Evolutionary conservation across 352 stramenopile species (phyloP), one percentile per base, ranked within the genome.

Genomic region (Globisporangium splendens): DNA sequence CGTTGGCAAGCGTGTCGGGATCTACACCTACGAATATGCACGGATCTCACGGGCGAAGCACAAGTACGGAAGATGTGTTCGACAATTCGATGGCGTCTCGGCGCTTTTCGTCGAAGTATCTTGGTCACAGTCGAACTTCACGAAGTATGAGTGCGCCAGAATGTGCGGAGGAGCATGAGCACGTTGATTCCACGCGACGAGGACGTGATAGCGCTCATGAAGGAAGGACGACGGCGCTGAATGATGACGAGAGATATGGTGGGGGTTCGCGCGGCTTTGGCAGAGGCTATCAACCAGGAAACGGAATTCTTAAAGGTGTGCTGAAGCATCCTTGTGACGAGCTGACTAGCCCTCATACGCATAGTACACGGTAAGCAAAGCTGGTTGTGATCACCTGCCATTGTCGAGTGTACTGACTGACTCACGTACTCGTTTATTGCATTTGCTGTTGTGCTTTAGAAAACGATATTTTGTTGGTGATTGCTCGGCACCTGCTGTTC

Each of bases 141-240:
- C 69, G 83, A 56, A 91, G 81, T 42, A 89, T 93, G 79, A 91
- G 81, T 50, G 78, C 77, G 31, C 81, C 81, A n/a, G 81, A 93
- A 55, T 78, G 87, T 50, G 62, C 66, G 0, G 81, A 93, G 43
- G 81, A 93, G n/a, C 47, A 85, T 17, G 63, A 70, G 2, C 66
- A 62, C 15, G n/a, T 43, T 0, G 63, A 71, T 15, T 62, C 54
- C 10, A 31, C 51, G 6, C 76, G 63, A 38, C 70, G 64, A 41
- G 56, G 54, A 10, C 64, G 73, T 11, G 74, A 83, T 21, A 86
- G 70, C 49, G 51, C 60, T 5, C 67, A 62, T 41, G 76, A 84
- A 44, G 41, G 62, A 21, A 71, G 72, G 1, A 18, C 44, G 12
- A 22, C n/a, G 6, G 8, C 39, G 5, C 13, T n/a, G 21, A 48